phyloP scores from a whole-genome alignment of 73 alveolate genomes.

The Durusdinium trenchii region DNA sequence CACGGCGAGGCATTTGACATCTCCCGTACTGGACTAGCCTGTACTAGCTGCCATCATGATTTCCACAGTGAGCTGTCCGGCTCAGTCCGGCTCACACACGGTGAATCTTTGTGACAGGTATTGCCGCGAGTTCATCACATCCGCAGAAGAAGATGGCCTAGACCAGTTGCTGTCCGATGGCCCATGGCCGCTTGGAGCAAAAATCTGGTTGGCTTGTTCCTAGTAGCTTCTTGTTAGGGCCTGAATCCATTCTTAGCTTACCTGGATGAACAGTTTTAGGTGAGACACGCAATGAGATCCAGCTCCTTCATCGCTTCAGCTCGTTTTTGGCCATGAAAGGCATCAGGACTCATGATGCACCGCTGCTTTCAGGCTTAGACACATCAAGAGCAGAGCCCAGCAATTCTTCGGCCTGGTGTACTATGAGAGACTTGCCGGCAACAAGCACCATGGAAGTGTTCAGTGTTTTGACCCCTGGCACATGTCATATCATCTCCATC shows the following conservation, averaged over 20 bases:
- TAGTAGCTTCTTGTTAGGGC: too few species aligned
- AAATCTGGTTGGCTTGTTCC: too few species aligned
- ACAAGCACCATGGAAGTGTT: not conserved
- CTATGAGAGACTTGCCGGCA: conserved; percentile 36
- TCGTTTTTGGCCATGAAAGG: too few species aligned
- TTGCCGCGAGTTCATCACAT: conserved; percentile 66
- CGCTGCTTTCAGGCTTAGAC: conserved; percentile 28
- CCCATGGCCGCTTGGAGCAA: conserved; percentile 58
- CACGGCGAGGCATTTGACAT: too few species aligned
- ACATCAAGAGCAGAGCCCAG: conserved; percentile 80
- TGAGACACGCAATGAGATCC: not conserved
- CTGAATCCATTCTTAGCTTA: too few species aligned
- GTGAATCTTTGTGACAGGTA: conserved; percentile 31
- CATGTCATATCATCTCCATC: not conserved
- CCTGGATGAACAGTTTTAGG: too few species aligned
- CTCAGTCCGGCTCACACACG: too few species aligned
- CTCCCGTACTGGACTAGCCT: too few species aligned
- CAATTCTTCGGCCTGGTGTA: conserved; percentile 75
- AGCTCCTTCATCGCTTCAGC: not conserved
- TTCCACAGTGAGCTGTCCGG: too few species aligned
- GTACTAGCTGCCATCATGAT: too few species aligned
- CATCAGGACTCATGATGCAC: too few species aligned
- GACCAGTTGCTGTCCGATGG: conserved; percentile 54
- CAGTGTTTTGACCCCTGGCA: not conserved
- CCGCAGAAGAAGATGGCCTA: conserved; percentile 30